Evolutionary conservation across 2,329 filamentous ascomycete species (phyloP), one percentile per base, ranked within the genome.

Genomic region (Claviceps quebecensis): DNA sequence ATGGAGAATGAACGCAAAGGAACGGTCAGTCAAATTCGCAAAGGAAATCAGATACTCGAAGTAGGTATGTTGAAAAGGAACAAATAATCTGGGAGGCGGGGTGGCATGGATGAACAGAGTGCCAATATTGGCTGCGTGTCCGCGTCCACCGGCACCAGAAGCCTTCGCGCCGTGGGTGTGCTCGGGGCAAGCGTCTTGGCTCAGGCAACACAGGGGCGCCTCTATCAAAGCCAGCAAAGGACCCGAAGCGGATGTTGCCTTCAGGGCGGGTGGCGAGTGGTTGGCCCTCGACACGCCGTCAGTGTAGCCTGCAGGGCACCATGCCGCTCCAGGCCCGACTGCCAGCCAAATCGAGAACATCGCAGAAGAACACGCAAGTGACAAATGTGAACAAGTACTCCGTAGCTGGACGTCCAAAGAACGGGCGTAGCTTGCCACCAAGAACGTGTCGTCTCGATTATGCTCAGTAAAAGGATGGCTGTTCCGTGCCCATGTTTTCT

Each of bases 1-100:
- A 67, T 68, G 61, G 60, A 63, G 61, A 61, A 63, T 60, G 65
- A 61, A 58, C 56, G 57, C 61, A 58, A 54, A 34, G 9, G 45
- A 54, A 58, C 51, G 51, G 61, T 65, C 56, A 67, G 61, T 57
- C 58, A 56, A 56, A 53, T 55, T 55, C 50, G 52, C 54, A 56
- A 56, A 53, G 23, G 26, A 50, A 34, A 34, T 11, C 41, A 6
- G 23, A 53, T 55, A 53, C 56, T 57, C 56, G 50, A 58, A 56
- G 58, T n/a, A n/a, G n/a, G n/a, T 60, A 59, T 58, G 59, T 59
- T 56, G 53, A 58, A 59, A 59, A 57, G 56, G 52, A 45, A 34
- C 29, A 34, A 55, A 54, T 58, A 60, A 56, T 60, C 63, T 60
- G 60, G 56, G 56, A 62, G 60, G 61, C 60, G 60, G 60, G 60